Percentiles rank a stretch among this genome's conserved stretches.
These are phyloP conservation scores for Geotrichum candidum DNA, from an alignment of 1,139 yeast species.

Conservation along the genomic window DNA sequence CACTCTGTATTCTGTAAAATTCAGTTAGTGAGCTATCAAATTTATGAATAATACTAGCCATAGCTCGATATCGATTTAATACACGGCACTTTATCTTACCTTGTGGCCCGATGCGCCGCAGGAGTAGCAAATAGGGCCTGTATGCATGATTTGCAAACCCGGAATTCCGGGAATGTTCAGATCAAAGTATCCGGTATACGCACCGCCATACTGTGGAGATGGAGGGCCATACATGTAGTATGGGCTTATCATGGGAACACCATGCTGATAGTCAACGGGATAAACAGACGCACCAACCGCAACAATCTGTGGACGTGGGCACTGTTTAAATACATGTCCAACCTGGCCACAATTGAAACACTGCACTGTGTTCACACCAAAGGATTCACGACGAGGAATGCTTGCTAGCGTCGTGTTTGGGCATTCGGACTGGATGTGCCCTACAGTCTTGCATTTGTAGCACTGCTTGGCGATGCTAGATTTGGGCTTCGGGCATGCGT, in stretches of 20 bases:
- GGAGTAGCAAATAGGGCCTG: conserved; percentile 33
- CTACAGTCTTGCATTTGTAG: conserved; percentile 68
- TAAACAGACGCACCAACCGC: background rate
- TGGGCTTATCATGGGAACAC: background rate
- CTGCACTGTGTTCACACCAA: conserved; percentile 27
- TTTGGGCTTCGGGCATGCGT: conserved; percentile 81
- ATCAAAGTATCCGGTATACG: background rate
- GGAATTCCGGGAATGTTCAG: background rate
- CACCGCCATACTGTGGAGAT: background rate
- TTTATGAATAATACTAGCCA: background rate
- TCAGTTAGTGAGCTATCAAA: background rate
- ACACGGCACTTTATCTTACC: conserved; percentile 47
- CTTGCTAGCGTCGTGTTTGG: conserved; percentile 31
- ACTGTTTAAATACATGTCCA: conserved; percentile 69
- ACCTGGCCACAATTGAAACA: conserved; percentile 58
- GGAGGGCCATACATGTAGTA: background rate
- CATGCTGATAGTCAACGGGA: background rate
- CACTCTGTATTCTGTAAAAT: conserved; percentile 1
- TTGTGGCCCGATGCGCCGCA: conserved; percentile 75
- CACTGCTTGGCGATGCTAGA: conserved; percentile 81
- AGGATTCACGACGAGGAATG: conserved; percentile 8
- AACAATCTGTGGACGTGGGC: conserved; percentile 36
- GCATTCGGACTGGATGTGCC: conserved; percentile 66
- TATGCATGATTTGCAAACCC: background rate
- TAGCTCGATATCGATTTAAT: conserved; percentile 31